phyloP scores from a whole-genome alignment of 2,329 filamentous ascomycete genomes.

The Hirsutella rhossiliensis region DNA sequence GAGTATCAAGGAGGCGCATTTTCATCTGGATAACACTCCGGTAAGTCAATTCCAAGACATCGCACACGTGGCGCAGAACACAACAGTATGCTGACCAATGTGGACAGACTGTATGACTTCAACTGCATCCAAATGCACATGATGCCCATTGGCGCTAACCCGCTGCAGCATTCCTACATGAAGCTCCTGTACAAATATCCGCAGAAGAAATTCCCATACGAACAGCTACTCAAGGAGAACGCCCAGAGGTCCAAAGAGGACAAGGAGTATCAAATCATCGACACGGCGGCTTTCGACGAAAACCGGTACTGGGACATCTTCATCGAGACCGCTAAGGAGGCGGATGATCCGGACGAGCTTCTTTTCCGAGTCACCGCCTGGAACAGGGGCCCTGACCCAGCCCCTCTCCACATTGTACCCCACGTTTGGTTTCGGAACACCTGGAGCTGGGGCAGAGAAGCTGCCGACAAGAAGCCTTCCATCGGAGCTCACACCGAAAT shows the following conservation, averaged over 20 bases:
- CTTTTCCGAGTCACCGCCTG: constrained; percentile 92
- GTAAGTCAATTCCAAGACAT: constrained; percentile 21
- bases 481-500: constrained; percentile 56
- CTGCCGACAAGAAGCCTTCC: constrained; percentile 65
- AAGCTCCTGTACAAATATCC: constrained; percentile 98
- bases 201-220: constrained; percentile 81
- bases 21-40: constrained; percentile 91
- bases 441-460: constrained; percentile 85
- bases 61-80: not conserved
- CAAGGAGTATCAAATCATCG: constrained; percentile 81
- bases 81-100: constrained; percentile 10
- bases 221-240: constrained; percentile 78
- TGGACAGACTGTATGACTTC: constrained; percentile 30
- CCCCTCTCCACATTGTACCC: constrained; percentile 84
- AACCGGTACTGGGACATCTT: constrained; percentile 94
- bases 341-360: constrained; percentile 81
- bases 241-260: constrained; percentile 64
- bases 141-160: constrained; percentile 6
- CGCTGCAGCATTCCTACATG: constrained; percentile 83
- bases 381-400: constrained; percentile 84
- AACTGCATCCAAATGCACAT: not conserved
- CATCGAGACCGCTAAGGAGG: constrained; percentile 91
- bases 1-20: constrained; percentile 92
- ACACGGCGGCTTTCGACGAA: constrained; percentile 80
- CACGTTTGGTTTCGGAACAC: constrained; percentile 97